These are phyloP conservation scores for Populus deltoides DNA, from an alignment of 345 rosid genomes.

Conservation along the genomic window DNA sequence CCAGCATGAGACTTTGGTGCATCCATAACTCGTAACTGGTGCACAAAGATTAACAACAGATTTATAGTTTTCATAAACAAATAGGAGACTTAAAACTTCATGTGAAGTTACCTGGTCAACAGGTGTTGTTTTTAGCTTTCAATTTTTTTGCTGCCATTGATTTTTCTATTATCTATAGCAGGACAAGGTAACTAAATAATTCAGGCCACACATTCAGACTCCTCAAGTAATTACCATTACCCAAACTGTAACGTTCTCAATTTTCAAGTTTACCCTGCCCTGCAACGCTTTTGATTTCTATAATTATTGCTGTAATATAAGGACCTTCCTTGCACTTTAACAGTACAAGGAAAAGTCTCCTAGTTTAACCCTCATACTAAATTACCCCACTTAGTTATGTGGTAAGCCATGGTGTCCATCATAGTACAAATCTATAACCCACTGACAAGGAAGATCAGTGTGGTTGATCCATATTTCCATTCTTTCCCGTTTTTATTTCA, in stretches of 20 bases:
- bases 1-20: neutral
- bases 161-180: neutral
- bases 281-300: neutral
- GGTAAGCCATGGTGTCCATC: neutral
- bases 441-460: neutral
- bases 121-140: neutral
- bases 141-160: neutral
- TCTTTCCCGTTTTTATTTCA: neutral
- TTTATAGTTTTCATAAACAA: neutral
- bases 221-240: neutral
- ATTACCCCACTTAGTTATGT: neutral
- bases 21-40: neutral
- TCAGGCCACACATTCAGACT: neutral
- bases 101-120: neutral
- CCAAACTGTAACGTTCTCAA: neutral
- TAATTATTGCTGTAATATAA: neutral
- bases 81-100: neutral
- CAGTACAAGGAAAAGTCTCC: neutral
- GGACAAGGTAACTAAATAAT: neutral
- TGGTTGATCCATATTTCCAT: neutral
- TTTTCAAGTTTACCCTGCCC: neutral
- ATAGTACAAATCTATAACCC: neutral
- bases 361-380: neutral
- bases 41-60: constrained; percentile 10
- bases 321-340: neutral